Evolutionary conservation across 1,139 yeast genomes (phyloP).

Genomic region (Candida sanyaensis): DNA sequence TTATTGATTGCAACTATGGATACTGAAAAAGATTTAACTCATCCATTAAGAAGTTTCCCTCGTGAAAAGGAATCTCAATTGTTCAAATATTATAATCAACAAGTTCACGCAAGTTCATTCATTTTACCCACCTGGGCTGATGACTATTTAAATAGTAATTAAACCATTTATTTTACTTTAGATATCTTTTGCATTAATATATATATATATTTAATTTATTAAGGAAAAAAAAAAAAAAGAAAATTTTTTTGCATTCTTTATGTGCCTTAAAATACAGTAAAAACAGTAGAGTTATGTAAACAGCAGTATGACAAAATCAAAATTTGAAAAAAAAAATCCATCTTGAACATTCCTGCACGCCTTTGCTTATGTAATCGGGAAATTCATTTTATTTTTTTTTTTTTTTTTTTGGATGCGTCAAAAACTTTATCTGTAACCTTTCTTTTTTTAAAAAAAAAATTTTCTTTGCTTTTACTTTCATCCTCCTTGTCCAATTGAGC

Average conservation of each 20-base stretch:
- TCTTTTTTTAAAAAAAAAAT: too few species aligned
- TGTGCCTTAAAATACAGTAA: too few species aligned
- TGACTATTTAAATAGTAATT: constrained; percentile 17
- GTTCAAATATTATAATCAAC: constrained; percentile 72
- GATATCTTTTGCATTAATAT: background rate
- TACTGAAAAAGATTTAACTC: constrained; percentile 45
- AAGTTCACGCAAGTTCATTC: constrained; percentile 77
- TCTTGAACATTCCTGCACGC: background rate
- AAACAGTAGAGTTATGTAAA: too few species aligned
- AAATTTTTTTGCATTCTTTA: too few species aligned
- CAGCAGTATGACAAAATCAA: too few species aligned
- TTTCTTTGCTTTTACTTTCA: background rate
- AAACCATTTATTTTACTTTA: background rate
- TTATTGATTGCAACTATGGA: constrained; percentile 80
- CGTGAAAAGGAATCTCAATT: constrained; percentile 50
- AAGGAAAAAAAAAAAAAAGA: too few species aligned
- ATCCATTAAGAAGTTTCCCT: constrained; percentile 52
- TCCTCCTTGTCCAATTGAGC: background rate
- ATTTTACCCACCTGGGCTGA: constrained; percentile 88
- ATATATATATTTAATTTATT: too few species aligned
- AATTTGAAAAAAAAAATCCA: too few species aligned
- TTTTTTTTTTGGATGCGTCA: too few species aligned
- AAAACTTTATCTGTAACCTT: background rate
- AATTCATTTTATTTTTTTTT: background rate
- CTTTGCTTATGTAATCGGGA: background rate